phyloP scores from a whole-genome alignment of 768 basidiomycete species.

The Amanita exitialis region DNA sequence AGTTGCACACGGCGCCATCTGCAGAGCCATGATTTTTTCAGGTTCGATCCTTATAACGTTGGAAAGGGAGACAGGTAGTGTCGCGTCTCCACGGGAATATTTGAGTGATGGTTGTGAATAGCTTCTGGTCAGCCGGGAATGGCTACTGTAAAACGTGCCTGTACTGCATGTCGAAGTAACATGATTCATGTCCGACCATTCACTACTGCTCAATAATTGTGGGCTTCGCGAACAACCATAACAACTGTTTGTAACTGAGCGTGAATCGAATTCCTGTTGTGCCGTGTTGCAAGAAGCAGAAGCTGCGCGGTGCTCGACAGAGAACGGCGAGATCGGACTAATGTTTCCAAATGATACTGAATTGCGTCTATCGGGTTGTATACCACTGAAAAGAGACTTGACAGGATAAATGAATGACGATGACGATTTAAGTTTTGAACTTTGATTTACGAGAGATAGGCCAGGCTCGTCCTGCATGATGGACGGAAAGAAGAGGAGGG shows the following conservation, averaged over 20 bases:
- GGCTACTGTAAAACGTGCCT: background rate
- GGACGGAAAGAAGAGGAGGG: background rate
- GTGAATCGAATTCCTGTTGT: background rate
- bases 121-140: background rate
- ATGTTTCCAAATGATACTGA: too few species aligned
- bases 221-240: background rate
- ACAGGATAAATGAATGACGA: conserved; percentile 29
- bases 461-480: conserved; percentile 3
- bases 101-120: background rate
- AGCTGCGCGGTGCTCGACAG: background rate
- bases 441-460: conserved; percentile 4
- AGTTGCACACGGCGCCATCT: too few species aligned
- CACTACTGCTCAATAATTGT: background rate
- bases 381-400: conserved; percentile 27
- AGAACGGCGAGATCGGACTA: background rate
- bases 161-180: background rate
- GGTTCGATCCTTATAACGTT: too few species aligned
- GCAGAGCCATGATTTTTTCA: too few species aligned
- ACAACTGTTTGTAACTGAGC: background rate
- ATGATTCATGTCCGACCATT: background rate
- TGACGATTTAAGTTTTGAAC: background rate
- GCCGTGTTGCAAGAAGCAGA: background rate
- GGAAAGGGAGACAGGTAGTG: background rate
- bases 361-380: conserved; percentile 20
- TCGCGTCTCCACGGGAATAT: background rate